Evolutionary conservation across 768 basidiomycete species (phyloP).

Genomic region (Boletus rubroflammeus): DNA sequence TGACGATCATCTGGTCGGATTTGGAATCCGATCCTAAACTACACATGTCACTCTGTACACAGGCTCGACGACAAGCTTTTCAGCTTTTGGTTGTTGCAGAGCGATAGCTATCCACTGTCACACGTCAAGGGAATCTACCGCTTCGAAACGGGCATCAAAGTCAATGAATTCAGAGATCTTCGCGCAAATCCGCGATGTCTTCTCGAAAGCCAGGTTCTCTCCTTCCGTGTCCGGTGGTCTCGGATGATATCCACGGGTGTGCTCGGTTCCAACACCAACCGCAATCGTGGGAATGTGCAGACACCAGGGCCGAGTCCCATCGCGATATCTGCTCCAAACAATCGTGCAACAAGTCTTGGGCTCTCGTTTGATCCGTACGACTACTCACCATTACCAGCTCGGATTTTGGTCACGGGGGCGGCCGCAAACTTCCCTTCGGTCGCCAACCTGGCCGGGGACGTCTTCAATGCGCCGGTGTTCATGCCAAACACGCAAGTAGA

Average conservation of each 20-base stretch:
- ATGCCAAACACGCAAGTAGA: conserved; percentile 75
- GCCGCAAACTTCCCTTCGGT: conserved; percentile 83
- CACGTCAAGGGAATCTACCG: conserved; percentile 84
- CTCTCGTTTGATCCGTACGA: conserved; percentile 81
- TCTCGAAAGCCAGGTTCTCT: conserved; percentile 75
- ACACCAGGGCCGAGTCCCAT: conserved; percentile 28
- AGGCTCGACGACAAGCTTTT: conserved; percentile 92
- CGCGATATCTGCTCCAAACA: conserved; percentile 14
- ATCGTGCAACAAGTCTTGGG: conserved; percentile 45
- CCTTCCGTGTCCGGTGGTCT: conserved; percentile 81
- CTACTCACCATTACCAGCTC: conserved; percentile 55
- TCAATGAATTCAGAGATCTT: conserved; percentile 83
- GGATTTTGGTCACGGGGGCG: conserved; percentile 71
- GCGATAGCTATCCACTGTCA: conserved; percentile 68
- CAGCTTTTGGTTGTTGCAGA: conserved; percentile 84
- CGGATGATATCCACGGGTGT: conserved; percentile 67
- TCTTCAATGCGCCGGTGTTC: conserved; percentile 79
- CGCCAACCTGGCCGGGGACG: conserved; percentile 73
- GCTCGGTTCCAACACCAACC: conserved; percentile 43
- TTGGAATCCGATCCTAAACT: not conserved
- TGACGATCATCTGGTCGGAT: conserved; percentile 11
- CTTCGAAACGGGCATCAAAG: conserved; percentile 85
- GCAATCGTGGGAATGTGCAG: conserved; percentile 32
- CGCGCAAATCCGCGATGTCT: conserved; percentile 87
- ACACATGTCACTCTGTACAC: not conserved